These are phyloP conservation scores for Lachnellula occidentalis DNA, from an alignment of 2,329 filamentous ascomycete genomes.

Conservation along the genomic window DNA sequence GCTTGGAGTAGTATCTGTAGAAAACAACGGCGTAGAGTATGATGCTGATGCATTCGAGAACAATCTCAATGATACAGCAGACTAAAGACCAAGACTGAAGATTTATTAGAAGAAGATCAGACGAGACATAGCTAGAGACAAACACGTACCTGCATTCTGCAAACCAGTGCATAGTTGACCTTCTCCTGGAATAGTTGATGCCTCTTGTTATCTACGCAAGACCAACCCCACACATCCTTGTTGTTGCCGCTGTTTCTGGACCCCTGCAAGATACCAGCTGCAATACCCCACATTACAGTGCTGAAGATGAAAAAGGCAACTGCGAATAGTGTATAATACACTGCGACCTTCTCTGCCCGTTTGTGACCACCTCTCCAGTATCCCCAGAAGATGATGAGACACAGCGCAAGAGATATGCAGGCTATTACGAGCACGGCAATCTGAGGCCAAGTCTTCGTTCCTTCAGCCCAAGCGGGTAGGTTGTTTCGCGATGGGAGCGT, in stretches of 20 bases:
- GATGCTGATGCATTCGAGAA: slow-evolving; percentile 88
- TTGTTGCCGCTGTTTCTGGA: slow-evolving; percentile 66
- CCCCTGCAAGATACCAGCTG: slow-evolving; percentile 77
- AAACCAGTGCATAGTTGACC: slow-evolving; percentile 84
- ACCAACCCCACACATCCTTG: slow-evolving; percentile 97
- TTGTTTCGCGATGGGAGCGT: slow-evolving; percentile 68
- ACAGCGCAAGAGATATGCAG: slow-evolving; percentile 74
- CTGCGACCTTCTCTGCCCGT: slow-evolving; percentile 84
- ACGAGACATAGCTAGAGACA: neutral
- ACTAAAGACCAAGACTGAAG: slow-evolving; percentile 86
- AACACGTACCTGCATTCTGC: slow-evolving; percentile 68
- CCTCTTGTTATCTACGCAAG: slow-evolving; percentile 86
- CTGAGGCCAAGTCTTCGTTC: slow-evolving; percentile 84
- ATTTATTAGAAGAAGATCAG: slow-evolving; percentile 5
- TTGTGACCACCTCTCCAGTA: slow-evolving; percentile 87
- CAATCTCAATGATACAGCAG: slow-evolving; percentile 95
- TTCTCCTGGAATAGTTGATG: slow-evolving; percentile 71
- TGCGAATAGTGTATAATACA: slow-evolving; percentile 94
- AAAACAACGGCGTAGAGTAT: slow-evolving; percentile 90
- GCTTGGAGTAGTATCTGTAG: slow-evolving; percentile 97
- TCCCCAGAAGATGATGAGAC: slow-evolving; percentile 71
- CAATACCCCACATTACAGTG: slow-evolving; percentile 86
- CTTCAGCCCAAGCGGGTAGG: slow-evolving; percentile 76
- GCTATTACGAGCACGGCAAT: slow-evolving; percentile 74
- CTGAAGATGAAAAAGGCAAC: slow-evolving; percentile 91